Evolutionary conservation across 2,329 filamentous ascomycete species (phyloP).

Genomic region (Microcera coccophila): DNA sequence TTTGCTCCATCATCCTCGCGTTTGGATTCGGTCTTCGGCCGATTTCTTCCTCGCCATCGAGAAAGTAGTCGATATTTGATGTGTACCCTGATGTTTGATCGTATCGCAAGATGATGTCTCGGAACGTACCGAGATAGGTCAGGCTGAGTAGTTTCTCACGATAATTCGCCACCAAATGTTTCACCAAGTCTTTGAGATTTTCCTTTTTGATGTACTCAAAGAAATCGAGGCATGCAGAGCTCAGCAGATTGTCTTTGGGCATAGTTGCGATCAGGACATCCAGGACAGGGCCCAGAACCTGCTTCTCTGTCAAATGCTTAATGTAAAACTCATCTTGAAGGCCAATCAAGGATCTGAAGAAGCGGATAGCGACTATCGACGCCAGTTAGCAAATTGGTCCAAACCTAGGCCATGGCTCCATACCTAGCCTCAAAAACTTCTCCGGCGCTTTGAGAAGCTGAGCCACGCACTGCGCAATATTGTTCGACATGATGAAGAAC

Average conservation of each 20-base stretch:
- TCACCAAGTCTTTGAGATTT: constrained; percentile 73
- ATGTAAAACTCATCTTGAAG: constrained; percentile 91
- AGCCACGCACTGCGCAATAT: constrained; percentile 71
- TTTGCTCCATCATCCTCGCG: constrained; percentile 67
- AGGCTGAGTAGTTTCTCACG: constrained; percentile 72
- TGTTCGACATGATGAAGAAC: constrained; percentile 78
- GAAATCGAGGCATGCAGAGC: constrained; percentile 88
- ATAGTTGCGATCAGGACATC: constrained; percentile 80
- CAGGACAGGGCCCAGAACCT: constrained; percentile 78
- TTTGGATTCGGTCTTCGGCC: constrained; percentile 41
- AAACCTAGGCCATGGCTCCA: constrained; percentile 25
- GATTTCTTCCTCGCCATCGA: constrained; percentile 63
- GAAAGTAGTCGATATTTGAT: constrained; percentile 64
- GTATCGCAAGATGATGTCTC: constrained; percentile 68
- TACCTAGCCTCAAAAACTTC: constrained; percentile 88
- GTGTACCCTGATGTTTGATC: constrained; percentile 72
- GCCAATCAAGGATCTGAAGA: constrained; percentile 81
- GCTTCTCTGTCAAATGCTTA: constrained; percentile 75
- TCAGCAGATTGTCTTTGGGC: constrained; percentile 87
- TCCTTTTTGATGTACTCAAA: constrained; percentile 88
- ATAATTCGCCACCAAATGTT: constrained; percentile 80
- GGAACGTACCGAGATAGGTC: constrained; percentile 82
- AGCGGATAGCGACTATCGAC: constrained; percentile 76
- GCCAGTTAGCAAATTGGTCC: constrained; percentile 16
- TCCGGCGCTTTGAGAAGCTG: constrained; percentile 79